These are phyloP conservation scores for Pelagophyceae sp. DNA, from an alignment of 352 stramenopile genomes.

Conservation along the genomic window DNA sequence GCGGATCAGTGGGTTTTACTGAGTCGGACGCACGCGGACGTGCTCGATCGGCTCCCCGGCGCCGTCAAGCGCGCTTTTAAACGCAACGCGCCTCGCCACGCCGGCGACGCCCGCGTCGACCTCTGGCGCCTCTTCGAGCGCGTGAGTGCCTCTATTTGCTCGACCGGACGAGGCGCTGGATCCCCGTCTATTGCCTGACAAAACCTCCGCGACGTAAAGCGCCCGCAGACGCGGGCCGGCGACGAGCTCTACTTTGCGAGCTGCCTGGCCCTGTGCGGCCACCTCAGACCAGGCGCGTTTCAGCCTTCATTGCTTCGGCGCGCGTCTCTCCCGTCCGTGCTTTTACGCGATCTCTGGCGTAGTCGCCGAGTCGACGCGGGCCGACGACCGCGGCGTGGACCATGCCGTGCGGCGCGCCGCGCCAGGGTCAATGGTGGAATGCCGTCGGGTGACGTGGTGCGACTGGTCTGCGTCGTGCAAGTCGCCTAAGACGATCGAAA, in stretches of 20 bases:
- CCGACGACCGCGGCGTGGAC: slow-evolving; percentile 15
- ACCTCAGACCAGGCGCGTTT: slow-evolving; percentile 22
- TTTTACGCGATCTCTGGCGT: too few species aligned
- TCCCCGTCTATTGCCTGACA: too few species aligned
- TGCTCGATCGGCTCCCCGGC: slow-evolving; percentile 29
- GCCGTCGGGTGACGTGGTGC: slow-evolving; percentile 46
- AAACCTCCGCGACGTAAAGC: too few species aligned
- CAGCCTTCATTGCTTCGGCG: too few species aligned
- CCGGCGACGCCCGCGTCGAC: slow-evolving; percentile 22
- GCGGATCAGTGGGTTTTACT: slow-evolving; percentile 56
- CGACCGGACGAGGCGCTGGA: too few species aligned
- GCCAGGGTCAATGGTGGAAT: slow-evolving; percentile 24
- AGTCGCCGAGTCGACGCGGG: slow-evolving; percentile 16
- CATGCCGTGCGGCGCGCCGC: slow-evolving; percentile 20
- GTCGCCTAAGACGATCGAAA: slow-evolving; percentile 46
- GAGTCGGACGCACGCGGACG: slow-evolving; percentile 36
- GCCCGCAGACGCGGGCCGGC: slow-evolving; percentile 40
- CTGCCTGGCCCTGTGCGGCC: slow-evolving; percentile 42
- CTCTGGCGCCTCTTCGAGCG: slow-evolving; percentile 24
- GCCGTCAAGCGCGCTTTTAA: not conserved
- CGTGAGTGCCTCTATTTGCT: too few species aligned
- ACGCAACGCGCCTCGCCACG: not conserved
- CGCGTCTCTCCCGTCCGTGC: too few species aligned
- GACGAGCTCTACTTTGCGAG: slow-evolving; percentile 61
- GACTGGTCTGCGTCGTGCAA: slow-evolving; percentile 49